These are phyloP conservation scores for Acacia pycnantha DNA, from an alignment of 331 rosid species.

Conservation along the genomic window DNA sequence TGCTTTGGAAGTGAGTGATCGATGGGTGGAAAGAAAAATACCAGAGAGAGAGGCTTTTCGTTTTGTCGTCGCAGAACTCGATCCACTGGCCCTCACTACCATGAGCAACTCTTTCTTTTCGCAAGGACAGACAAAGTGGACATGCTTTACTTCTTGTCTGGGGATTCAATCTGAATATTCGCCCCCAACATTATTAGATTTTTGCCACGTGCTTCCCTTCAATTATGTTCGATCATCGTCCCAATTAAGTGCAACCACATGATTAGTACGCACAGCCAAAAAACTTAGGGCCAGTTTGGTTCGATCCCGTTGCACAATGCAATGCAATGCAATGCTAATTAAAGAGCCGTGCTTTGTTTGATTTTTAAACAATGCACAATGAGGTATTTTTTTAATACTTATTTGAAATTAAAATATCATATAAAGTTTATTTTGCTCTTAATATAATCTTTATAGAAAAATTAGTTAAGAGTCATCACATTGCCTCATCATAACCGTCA, in stretches of 20 bases:
- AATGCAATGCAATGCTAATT: too few species aligned
- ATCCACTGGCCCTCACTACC: conserved; percentile 11
- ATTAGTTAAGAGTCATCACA: too few species aligned
- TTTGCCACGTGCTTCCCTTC: conserved; percentile 34
- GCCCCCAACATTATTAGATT: conserved; percentile 26
- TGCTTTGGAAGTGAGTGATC: neutral
- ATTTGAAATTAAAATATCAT: too few species aligned
- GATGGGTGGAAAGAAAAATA: conserved; percentile 5
- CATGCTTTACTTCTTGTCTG: conserved; percentile 38
- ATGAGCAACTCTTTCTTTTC: conserved; percentile 17
- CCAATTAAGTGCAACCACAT: neutral
- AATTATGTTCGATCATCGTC: conserved; percentile 4
- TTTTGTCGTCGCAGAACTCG: neutral
- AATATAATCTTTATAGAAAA: too few species aligned
- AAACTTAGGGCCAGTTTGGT: too few species aligned
- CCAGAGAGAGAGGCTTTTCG: neutral
- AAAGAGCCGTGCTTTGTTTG: too few species aligned
- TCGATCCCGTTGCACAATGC: too few species aligned
- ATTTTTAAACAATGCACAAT: too few species aligned
- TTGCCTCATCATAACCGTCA: too few species aligned
- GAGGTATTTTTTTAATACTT: too few species aligned
- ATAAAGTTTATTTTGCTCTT: too few species aligned
- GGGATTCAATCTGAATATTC: conserved; percentile 47
- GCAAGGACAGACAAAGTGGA: conserved; percentile 46
- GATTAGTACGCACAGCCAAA: too few species aligned